Evolutionary conservation across 2,329 filamentous ascomycete species (phyloP).

Genomic region (Arthrobotrys sphaeroides): DNA sequence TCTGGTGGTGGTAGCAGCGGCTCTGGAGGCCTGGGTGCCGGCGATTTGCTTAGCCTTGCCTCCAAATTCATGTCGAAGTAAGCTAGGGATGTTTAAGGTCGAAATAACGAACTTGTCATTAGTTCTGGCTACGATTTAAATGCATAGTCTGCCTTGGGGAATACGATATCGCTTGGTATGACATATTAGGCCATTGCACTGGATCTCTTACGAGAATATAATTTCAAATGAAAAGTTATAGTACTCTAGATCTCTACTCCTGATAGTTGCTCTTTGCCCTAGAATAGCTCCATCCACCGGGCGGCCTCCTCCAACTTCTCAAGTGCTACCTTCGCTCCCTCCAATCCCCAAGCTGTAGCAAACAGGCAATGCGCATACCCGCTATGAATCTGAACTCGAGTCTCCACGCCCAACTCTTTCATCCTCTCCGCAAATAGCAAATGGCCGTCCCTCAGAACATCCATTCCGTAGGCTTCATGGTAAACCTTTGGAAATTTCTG

Average conservation of each 20-base stretch:
- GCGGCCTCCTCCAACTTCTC: conserved; percentile 8
- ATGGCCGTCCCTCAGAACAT: conserved; percentile 46
- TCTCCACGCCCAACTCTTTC: conserved; percentile 28
- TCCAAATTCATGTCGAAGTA: conserved; percentile 28
- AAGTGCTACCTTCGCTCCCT: conserved; percentile 1
- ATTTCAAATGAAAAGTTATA: too few relatives aligned
- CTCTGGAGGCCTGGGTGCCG: conserved; percentile 22
- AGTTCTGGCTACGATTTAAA: too few relatives aligned
- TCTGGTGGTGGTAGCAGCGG: conserved; percentile 24
- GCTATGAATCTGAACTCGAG: not conserved
- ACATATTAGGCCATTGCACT: too few relatives aligned
- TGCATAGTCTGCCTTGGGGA: too few relatives aligned
- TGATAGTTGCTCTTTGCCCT: too few relatives aligned
- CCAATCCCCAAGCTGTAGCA: conserved; percentile 13
- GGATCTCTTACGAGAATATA: too few relatives aligned
- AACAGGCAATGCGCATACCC: conserved; percentile 36
- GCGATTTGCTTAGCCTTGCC: conserved; percentile 29
- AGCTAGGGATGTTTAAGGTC: not conserved
- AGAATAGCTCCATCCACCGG: conserved; percentile 30
- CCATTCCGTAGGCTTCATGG: conserved; percentile 43
- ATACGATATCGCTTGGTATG: too few relatives aligned
- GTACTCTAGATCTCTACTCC: not conserved
- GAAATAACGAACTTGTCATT: not conserved
- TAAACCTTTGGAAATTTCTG: conserved; percentile 30
- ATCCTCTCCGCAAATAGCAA: conserved; percentile 37